A percentile compares a stretch with the other conserved stretches of the same genome.
phyloP scores from a whole-genome alignment of 1,139 yeast genomes.

The Saccharomycopsis crataegensis region DNA sequence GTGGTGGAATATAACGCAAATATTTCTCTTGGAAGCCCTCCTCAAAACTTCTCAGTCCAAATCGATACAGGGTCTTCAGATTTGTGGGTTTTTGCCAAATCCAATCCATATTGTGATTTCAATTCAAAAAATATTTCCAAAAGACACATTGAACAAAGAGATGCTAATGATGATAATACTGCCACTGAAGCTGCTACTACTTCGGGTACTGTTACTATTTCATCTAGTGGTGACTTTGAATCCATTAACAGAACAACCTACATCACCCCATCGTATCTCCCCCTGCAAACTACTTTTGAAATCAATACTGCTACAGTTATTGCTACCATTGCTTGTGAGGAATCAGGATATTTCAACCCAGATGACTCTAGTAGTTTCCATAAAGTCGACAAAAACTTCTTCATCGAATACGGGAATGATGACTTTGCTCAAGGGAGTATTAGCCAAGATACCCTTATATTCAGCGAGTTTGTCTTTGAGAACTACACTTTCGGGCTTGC shows the following conservation, averaged over 20 bases:
- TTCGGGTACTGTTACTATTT: neutral
- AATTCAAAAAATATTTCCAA: neutral
- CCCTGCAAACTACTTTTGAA: neutral
- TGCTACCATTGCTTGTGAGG: slow-evolving; percentile 30
- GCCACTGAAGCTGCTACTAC: neutral
- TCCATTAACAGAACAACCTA: neutral
- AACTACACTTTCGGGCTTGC: slow-evolving; percentile 55
- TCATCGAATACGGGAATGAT: slow-evolving; percentile 55
- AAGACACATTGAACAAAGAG: neutral
- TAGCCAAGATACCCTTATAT: slow-evolving; percentile 47
- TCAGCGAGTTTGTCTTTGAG: slow-evolving; percentile 38
- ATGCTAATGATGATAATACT: neutral
- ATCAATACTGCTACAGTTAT: neutral
- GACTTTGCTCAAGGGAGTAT: slow-evolving; percentile 56
- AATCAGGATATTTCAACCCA: slow-evolving; percentile 42
- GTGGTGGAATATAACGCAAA: no score
- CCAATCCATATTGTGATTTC: slow-evolving; percentile 26
- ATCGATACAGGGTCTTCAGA: slow-evolving; percentile 52
- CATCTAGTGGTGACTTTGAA: neutral
- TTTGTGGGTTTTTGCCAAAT: slow-evolving; percentile 36
- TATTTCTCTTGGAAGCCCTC: slow-evolving; percentile 84
- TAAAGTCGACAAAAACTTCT: slow-evolving; percentile 37
- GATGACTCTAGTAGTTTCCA: slow-evolving; percentile 36
- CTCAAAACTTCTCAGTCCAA: slow-evolving; percentile 43
- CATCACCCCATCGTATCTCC: neutral